Base-by-base conservation (phyloP, 2,329 filamentous ascomycete species). In the Xylariales sp. region DNA sequence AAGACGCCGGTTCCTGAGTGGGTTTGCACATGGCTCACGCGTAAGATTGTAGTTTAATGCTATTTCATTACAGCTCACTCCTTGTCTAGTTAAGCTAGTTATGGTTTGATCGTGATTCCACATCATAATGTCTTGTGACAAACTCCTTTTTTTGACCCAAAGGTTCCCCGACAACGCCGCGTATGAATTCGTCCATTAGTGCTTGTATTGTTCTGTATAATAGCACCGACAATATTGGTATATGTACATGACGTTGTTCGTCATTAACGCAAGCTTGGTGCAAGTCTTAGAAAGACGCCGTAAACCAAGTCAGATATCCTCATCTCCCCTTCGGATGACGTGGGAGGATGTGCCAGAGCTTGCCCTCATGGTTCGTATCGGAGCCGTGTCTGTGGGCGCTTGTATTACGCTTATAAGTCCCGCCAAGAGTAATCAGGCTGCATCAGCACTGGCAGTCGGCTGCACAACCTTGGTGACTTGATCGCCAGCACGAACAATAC, bases 391-490 rank as follows among this genome's bases (percentile, higher is more conserved):
- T 60, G 55, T 54, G 18, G 34, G 49, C 23, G 36, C 50, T 5
- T 12, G 9, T 23, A 6, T 43, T n/a, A 45, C 9, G 32, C 32
- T 16, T 18, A 12, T 18, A 59, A 30, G 23, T 54, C 7, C 36
- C 36, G 34, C 2, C 1, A 28, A 18, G 30, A 39, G 32, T 1
- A n/a, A 46, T 75, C 68, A 91, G 77, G 91, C 91, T 69, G 91
- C 91, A 81, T 90, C 90, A 68, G 91, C 91, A 74, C 88, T 91
- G 67, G 88, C 86, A 46, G 91, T 86, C 53, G 91, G 91, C 79
- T 93, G 88, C 12, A 88, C 83, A 68, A 93, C 87, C 81, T 91
- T 91, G 69, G 92, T 94, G 61, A 91, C 86, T 80, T 94, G 91
- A 75, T 89, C 85, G 57, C 91, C 91, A 71, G 91, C 91, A 68